These are phyloP conservation scores for Blastobotrys arbuscula DNA, from an alignment of 1,139 yeast genomes.

Conservation along the genomic window DNA sequence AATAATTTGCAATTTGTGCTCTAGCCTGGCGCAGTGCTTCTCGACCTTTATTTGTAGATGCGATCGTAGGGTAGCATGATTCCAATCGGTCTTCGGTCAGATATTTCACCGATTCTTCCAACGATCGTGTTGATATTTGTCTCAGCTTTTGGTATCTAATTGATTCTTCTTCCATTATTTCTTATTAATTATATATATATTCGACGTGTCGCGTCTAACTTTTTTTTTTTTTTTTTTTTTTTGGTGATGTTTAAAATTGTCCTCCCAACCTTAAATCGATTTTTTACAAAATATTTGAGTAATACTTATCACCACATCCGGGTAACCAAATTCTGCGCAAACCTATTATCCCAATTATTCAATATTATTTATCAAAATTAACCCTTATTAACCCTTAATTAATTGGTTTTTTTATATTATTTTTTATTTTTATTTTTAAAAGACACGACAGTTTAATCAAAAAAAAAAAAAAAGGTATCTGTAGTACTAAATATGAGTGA, in stretches of 20 bases:
- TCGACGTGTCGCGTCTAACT: neutral
- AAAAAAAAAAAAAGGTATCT: neutral
- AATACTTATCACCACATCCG: too few species aligned
- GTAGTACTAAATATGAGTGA: neutral
- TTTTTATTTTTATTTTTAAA: too few species aligned
- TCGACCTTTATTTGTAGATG: conserved; percentile 44
- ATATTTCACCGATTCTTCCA: conserved; percentile 59
- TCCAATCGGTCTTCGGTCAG: conserved; percentile 55
- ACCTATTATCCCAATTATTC: neutral
- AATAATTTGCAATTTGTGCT: conserved; percentile 54
- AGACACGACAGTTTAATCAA: too few species aligned
- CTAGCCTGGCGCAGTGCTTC: conserved; percentile 52
- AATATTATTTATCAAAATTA: neutral
- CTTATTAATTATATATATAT: neutral
- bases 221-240: neutral
- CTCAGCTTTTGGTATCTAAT: conserved; percentile 51
- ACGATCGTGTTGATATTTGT: conserved; percentile 58
- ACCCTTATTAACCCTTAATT: too few species aligned
- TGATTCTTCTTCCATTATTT: conserved; percentile 15
- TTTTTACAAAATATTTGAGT: too few species aligned
- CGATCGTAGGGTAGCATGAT: conserved; percentile 62
- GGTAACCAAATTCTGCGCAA: neutral
- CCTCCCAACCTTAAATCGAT: neutral
- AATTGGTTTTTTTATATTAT: too few species aligned
- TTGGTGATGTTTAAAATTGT: neutral